Percentiles rank a stretch among this genome's conserved stretches.
These are phyloP conservation scores for Amanita rubescens DNA, from an alignment of 768 basidiomycete species.

Conservation along the genomic window DNA sequence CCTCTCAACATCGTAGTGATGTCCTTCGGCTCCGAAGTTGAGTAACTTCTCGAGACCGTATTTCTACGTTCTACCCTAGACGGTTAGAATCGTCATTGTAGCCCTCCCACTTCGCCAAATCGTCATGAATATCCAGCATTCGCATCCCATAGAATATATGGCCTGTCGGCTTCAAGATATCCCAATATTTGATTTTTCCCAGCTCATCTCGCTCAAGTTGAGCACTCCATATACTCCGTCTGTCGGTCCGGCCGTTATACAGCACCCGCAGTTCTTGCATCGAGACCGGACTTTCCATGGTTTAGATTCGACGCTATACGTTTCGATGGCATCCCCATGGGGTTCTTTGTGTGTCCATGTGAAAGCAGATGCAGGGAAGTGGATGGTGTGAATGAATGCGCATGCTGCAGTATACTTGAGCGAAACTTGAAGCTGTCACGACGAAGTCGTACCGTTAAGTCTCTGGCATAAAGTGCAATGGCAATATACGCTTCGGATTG, in stretches of 20 bases:
- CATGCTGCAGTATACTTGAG: no score
- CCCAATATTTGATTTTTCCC: conserved; percentile 46
- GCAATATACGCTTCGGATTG: conserved; percentile 54
- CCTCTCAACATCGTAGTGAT: conserved; percentile 90
- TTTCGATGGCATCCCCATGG: conserved; percentile 30
- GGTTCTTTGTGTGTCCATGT: conserved; percentile 42
- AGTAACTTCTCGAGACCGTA: conserved; percentile 68
- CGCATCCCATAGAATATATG: conserved; percentile 65
- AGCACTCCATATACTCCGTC: conserved; percentile 53
- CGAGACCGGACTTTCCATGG: conserved; percentile 56
- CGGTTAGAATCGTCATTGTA: conserved; percentile 43
- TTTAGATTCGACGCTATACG: conserved; percentile 40
- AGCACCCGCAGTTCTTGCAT: conserved; percentile 54
- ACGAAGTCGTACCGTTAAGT: conserved; percentile 33
- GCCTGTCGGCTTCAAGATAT: conserved; percentile 48
- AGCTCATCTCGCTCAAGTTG: conserved; percentile 46
- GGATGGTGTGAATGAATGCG: conserved; percentile 57
- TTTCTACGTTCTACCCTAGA: conserved; percentile 14
- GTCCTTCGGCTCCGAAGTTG: conserved; percentile 86
- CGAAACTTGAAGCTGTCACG: no score
- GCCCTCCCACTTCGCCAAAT: conserved; percentile 56
- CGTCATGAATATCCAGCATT: conserved; percentile 49
- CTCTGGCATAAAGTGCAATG: conserved; percentile 69
- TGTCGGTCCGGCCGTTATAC: conserved; percentile 38
- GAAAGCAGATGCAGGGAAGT: conserved; percentile 45